A percentile compares a stretch with the other conserved stretches of the same genome.
Evolutionary conservation across 306 rosid species (phyloP).

Genomic region (Arachis stenosperma): DNA sequence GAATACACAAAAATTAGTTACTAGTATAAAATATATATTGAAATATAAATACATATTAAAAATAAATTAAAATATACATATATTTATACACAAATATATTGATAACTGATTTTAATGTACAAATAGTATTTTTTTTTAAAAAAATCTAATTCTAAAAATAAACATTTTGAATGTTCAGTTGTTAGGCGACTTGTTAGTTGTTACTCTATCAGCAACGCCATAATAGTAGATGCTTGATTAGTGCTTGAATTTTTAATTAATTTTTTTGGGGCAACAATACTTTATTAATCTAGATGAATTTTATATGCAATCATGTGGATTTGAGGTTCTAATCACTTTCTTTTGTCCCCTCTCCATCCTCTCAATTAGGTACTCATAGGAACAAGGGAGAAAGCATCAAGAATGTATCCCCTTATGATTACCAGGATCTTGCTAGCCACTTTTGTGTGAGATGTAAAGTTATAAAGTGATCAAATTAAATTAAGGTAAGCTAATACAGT

Average conservation of each 20-base stretch:
- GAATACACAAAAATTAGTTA: too few species aligned
- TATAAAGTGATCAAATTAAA: slow-evolving; percentile 5
- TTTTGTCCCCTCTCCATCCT: slow-evolving; percentile 49
- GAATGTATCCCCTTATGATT: neutral
- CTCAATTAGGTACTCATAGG: slow-evolving; percentile 42
- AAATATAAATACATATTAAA: too few species aligned
- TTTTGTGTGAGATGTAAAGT: slow-evolving; percentile 32
- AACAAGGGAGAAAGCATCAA: slow-evolving; percentile 9
- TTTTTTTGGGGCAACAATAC: too few species aligned
- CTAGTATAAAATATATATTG: too few species aligned
- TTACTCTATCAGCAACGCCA: slow-evolving; percentile 37
- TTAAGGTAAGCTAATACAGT: slow-evolving; percentile 29
- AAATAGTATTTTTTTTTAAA: too few species aligned
- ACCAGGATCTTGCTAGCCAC: slow-evolving; percentile 23
- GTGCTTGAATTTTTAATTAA: neutral
- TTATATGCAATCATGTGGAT: slow-evolving; percentile 7
- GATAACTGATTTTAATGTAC: too few species aligned
- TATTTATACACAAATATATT: too few species aligned
- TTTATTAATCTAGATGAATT: slow-evolving; percentile 32
- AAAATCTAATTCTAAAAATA: neutral
- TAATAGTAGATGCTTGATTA: neutral
- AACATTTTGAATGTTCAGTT: slow-evolving; percentile 23
- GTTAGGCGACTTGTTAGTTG: slow-evolving; percentile 44
- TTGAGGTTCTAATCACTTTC: slow-evolving; percentile 45
- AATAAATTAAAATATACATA: too few species aligned